Evolutionary conservation across 768 basidiomycete species (phyloP), one percentile per base, ranked within the genome.

Genomic region (Hericium coralloides): DNA sequence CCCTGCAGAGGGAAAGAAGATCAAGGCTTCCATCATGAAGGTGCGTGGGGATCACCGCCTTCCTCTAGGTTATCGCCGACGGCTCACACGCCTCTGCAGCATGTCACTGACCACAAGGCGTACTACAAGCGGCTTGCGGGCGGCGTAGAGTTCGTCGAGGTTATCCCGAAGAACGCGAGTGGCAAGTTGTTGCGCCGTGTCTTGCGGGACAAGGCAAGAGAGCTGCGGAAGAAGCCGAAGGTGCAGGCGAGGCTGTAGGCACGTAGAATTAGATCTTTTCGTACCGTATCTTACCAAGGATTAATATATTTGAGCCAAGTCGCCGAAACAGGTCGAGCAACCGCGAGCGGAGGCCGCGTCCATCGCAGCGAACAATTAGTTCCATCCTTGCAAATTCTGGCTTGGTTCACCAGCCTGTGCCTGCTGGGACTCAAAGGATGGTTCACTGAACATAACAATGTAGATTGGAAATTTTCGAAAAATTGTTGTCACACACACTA

Each of bases 91-190:
- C 20, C 31, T 31, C 31, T 54, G 17, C 56, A 70, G 69, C 64
- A 66, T 48, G 69, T 70, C 31, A 57, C 67, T 49, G 67, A 70
- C 50, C 59, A 63, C 57, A 69, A 70, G 55, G 62, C 60, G 18
- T 58, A 68, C 38, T 75, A 75, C 58, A 75, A 75, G 65, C 63
- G 65, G 53, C 60, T 75, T 14, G 67, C 66, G 23, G 74, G 72
- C 17, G 72, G 72, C 18, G 66, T 75, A 12, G 67, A 70, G 60
- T 75, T 75, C 58, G 57, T 74, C 18, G 70, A 73, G 52, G 59
- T 31, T 8, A 64, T 69, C 22, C 68, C 68, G n/a, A 69, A 68
- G 63, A 69, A 66, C 55, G 63, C 67, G 10, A 69, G 68, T 53
- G 68, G 68, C 41, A 69, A 69, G 60, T 55, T 69, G 23, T 39